Percentiles rank a stretch among this genome's conserved stretches.
These are phyloP conservation scores for Colletotrichum cereale DNA, from an alignment of 2,329 filamentous ascomycete genomes.

Conservation along the genomic window DNA sequence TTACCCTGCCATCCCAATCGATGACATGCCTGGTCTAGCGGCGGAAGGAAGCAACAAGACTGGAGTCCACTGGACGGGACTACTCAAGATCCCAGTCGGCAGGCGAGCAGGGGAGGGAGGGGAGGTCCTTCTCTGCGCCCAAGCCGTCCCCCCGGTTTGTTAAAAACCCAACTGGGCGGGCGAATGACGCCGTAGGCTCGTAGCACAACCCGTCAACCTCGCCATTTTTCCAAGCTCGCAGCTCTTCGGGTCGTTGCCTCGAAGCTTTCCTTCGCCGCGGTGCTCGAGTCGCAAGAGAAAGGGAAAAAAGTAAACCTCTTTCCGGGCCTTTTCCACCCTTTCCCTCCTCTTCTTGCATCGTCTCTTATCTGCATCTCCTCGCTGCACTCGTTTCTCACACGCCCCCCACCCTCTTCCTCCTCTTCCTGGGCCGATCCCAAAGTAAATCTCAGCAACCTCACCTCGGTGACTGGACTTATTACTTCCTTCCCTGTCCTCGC, in stretches of 20 bases:
- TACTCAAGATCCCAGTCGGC: constrained; percentile 20
- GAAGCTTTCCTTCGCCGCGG: constrained; percentile 1
- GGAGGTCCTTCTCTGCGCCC: constrained; percentile 25
- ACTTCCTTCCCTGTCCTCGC: constrained; percentile 31
- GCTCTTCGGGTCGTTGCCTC: neutral
- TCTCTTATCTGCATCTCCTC: constrained; percentile 19
- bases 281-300: constrained; percentile 45
- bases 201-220: constrained; percentile 39
- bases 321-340: constrained; percentile 9
- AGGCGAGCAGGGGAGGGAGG: constrained; percentile 10
- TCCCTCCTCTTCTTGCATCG: neutral
- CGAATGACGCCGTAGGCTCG: constrained; percentile 36
- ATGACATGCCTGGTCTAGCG: constrained; percentile 33
- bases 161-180: constrained; percentile 34
- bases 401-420: constrained; percentile 4
- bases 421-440: neutral
- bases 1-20: constrained; percentile 34
- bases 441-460: constrained; percentile 17
- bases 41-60: constrained; percentile 11
- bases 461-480: constrained; percentile 28
- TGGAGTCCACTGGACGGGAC: constrained; percentile 10
- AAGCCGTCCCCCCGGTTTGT: constrained; percentile 19
- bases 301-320: constrained; percentile 4
- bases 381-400: neutral
- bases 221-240: constrained; percentile 35